Conservation (phyloP, 345 rosid species). For the Bretschneidera sinensis region DNA sequence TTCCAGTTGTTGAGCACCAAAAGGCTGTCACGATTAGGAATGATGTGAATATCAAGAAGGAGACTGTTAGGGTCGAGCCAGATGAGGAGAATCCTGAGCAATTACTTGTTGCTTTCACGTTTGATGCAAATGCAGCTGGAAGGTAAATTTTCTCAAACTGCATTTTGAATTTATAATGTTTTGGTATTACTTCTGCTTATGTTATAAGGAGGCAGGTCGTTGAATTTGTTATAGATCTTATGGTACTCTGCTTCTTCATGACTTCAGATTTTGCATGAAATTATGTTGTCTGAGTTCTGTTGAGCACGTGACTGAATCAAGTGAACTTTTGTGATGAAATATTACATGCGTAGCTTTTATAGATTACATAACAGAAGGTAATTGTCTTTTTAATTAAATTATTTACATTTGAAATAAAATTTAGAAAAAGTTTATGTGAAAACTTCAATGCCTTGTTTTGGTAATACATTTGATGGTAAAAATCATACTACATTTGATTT, state of each 20-base stretch:
- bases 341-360: too few relatives aligned
- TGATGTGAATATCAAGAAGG: slow-evolving; percentile 71
- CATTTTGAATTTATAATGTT: too few relatives aligned
- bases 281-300: not conserved
- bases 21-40: slow-evolving; percentile 60
- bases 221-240: not conserved
- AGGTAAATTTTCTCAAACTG: slow-evolving; percentile 30
- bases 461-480: too few relatives aligned
- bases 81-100: slow-evolving; percentile 61
- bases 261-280: not conserved
- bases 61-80: slow-evolving; percentile 48
- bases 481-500: too few relatives aligned
- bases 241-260: not conserved
- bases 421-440: too few relatives aligned
- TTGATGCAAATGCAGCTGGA: slow-evolving; percentile 69
- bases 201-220: not conserved
- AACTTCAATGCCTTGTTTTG: too few relatives aligned
- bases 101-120: slow-evolving; percentile 61
- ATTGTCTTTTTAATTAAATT: too few relatives aligned
- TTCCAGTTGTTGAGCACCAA: slow-evolving; percentile 62
- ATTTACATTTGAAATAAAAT: too few relatives aligned
- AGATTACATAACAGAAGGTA: too few relatives aligned
- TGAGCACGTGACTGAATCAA: too few relatives aligned
- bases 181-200: not conserved
- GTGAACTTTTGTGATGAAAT: too few relatives aligned